phyloP scores from a whole-genome alignment of 371 early-diverging fungal genomes.

The Mortierella sp. region DNA sequence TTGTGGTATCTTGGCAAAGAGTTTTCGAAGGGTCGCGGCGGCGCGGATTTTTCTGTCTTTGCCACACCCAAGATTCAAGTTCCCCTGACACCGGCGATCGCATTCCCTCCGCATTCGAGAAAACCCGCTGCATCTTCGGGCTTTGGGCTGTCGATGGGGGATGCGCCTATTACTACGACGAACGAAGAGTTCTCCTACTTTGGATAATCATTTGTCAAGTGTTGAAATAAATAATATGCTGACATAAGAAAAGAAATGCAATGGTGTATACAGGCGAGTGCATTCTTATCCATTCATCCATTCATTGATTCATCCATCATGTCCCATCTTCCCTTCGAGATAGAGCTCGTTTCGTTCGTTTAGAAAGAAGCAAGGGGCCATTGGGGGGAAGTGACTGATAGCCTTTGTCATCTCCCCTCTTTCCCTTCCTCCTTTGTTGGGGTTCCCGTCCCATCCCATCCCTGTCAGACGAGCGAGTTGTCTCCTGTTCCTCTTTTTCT shows the following conservation, averaged over 20 bases:
- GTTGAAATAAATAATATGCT: not conserved
- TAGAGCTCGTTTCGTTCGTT: not conserved
- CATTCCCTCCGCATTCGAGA: not conserved
- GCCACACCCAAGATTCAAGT: not conserved
- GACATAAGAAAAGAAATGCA: not conserved
- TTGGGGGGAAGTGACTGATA: not conserved
- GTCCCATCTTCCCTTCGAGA: not conserved
- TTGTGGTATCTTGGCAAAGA: conserved; percentile 64
- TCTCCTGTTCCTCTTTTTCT: not conserved
- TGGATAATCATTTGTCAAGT: not conserved
- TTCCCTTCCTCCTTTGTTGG: not conserved
- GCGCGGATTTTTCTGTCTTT: not conserved
- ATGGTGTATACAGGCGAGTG: not conserved
- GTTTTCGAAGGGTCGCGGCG: not conserved
- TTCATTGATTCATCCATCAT: no score
- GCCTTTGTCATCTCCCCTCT: conserved; percentile 3
- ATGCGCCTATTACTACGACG: conserved; percentile 19
- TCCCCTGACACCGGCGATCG: not conserved
- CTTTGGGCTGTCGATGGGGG: conserved; percentile 11
- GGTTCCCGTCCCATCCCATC: not conserved
- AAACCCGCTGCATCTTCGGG: not conserved
- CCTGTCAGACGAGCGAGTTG: not conserved
- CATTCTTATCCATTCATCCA: not conserved
- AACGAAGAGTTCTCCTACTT: conserved; percentile 30
- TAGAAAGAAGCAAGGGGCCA: not conserved